These are phyloP conservation scores for Penstemon newberryi DNA, from an alignment of 257 asterid species.

Conservation along the genomic window DNA sequence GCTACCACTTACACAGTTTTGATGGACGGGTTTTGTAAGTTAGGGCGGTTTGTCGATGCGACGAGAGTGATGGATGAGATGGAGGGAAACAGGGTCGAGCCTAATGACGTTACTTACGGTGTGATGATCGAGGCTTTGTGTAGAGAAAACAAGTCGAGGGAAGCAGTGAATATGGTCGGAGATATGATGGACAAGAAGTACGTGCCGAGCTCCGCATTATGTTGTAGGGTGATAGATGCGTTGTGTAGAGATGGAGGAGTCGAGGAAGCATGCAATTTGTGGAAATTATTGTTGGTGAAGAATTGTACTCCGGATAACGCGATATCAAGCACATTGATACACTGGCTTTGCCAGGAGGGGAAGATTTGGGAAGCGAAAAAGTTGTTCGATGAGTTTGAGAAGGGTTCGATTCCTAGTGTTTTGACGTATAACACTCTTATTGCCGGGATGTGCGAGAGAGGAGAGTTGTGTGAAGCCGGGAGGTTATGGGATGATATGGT, in stretches of 20 bases:
- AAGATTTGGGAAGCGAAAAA: conserved; percentile 71
- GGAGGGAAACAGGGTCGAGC: conserved; percentile 78
- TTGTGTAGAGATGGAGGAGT: conserved; percentile 77
- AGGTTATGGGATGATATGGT: conserved; percentile 95
- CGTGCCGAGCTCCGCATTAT: conserved; percentile 64
- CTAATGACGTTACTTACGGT: conserved; percentile 79
- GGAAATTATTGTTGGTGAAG: conserved; percentile 71
- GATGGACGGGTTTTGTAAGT: conserved; percentile 86
- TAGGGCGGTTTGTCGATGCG: conserved; percentile 66
- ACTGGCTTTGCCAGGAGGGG: conserved; percentile 87
- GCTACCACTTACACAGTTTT: conserved; percentile 79
- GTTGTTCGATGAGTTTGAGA: conserved; percentile 78
- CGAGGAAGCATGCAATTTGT: conserved; percentile 64
- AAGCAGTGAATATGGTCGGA: conserved; percentile 63
- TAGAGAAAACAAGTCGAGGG: conserved; percentile 70
- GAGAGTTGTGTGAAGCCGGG: conserved; percentile 85
- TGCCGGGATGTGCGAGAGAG: conserved; percentile 83
- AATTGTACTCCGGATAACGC: conserved; percentile 80
- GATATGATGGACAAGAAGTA: conserved; percentile 83
- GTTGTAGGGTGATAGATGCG: conserved; percentile 74
- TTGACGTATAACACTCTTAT: conserved; percentile 78
- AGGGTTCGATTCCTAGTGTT: conserved; percentile 67
- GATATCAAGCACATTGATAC: conserved; percentile 66
- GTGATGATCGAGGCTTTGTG: conserved; percentile 89
- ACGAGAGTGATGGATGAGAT: conserved; percentile 90